Percentiles rank a stretch among this genome's conserved stretches.
Conservation (phyloP, 75 land plant species). For the Cunninghamia lanceolata region DNA sequence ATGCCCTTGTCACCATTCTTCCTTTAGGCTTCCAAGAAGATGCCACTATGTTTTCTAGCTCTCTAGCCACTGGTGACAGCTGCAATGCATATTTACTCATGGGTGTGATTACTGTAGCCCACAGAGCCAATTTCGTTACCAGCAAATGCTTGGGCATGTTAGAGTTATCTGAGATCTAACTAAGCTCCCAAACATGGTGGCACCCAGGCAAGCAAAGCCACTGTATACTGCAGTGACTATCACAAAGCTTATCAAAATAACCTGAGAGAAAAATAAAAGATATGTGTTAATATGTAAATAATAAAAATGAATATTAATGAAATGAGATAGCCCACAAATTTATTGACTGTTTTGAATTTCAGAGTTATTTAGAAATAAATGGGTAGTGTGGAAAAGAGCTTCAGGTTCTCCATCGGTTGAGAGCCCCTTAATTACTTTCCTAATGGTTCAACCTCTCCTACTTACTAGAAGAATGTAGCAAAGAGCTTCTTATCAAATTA, state of each 20-base stretch:
- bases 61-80: conserved; percentile 24
- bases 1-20: neutral
- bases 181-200: conserved; percentile 20
- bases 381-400: neutral
- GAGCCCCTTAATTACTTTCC: too few species aligned
- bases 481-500: too few species aligned
- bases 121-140: conserved; percentile 20
- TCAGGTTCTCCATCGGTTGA: neutral
- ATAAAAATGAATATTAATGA: neutral
- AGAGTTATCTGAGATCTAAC: conserved; percentile 20
- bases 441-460: too few species aligned
- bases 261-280: conserved; percentile 6
- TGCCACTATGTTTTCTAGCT: conserved; percentile 10
- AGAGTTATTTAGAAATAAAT: neutral
- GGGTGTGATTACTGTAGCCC: conserved; percentile 28
- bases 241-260: conserved; percentile 15
- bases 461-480: too few species aligned
- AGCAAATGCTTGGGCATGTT: conserved; percentile 21
- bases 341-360: neutral
- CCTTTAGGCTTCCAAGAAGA: conserved; percentile 7
- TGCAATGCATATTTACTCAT: conserved; percentile 24
- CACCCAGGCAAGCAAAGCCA: conserved; percentile 17
- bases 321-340: neutral
- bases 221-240: neutral
- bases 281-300: neutral